phyloP scores from a whole-genome alignment of 371 early-diverging fungal species.

The Mortierella sp. region DNA sequence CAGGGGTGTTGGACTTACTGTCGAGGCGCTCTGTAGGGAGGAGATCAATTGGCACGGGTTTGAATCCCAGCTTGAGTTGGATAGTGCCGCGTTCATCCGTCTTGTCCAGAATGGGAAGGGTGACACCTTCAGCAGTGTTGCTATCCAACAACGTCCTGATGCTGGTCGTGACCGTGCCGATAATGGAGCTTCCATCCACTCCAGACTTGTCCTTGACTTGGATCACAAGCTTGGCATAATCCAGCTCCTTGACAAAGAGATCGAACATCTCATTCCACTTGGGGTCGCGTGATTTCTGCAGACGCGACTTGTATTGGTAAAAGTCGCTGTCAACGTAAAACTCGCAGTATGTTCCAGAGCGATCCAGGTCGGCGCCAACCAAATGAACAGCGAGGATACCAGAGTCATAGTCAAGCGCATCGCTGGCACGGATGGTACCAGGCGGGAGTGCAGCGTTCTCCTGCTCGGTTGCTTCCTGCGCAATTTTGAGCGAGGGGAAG shows the following conservation, averaged over 20 bases:
- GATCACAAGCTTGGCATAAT: constrained; percentile 65
- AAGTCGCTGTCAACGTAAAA: constrained; percentile 47
- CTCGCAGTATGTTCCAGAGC: constrained; percentile 47
- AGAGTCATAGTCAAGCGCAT: constrained; percentile 42
- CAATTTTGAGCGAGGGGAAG: constrained; percentile 67
- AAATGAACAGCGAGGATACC: constrained; percentile 45
- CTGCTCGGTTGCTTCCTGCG: constrained; percentile 49
- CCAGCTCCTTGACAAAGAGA: constrained; percentile 70
- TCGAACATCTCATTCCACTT: constrained; percentile 55
- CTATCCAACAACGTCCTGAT: constrained; percentile 19
- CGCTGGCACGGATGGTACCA: constrained; percentile 25
- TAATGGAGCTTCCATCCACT: constrained; percentile 32
- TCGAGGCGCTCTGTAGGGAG: constrained; percentile 69
- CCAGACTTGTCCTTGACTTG: constrained; percentile 53
- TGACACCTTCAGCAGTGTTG: constrained; percentile 42
- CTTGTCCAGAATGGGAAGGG: constrained; percentile 51
- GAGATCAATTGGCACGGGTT: constrained; percentile 61
- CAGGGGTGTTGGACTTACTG: constrained; percentile 59
- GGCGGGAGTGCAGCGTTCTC: constrained; percentile 25
- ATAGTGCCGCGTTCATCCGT: constrained; percentile 52
- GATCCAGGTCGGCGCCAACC: constrained; percentile 41
- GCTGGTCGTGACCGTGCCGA: constrained; percentile 28
- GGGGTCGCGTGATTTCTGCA: constrained; percentile 41
- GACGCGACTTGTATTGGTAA: constrained; percentile 46
- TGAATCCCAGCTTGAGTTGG: constrained; percentile 62